A percentile compares a stretch with the other conserved stretches of the same genome.
Conservation (phyloP, 176 grass and related monocot species). For the Lolium perenne region DNA sequence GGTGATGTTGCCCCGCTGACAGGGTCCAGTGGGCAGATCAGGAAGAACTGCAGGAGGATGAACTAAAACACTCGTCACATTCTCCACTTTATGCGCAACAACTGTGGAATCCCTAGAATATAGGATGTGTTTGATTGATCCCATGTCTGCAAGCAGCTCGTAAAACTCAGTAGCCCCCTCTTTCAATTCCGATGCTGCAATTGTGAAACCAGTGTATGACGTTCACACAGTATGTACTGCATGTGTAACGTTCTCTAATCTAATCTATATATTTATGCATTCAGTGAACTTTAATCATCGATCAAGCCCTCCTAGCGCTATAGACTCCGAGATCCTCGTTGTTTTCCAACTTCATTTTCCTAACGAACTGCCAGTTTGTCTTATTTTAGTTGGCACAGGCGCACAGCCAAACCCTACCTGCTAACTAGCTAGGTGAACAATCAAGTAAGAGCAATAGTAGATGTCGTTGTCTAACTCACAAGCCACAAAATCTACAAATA, state of each 20-base stretch:
- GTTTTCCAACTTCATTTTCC: neutral
- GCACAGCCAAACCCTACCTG: neutral
- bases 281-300: no score
- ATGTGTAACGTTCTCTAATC: no score
- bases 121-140: neutral
- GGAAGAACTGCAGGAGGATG: conserved; percentile 67
- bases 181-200: neutral
- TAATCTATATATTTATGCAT: no score
- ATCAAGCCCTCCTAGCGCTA: no score
- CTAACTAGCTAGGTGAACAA: neutral
- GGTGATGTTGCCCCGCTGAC: conserved; percentile 55
- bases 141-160: neutral
- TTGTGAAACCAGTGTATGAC: neutral
- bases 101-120: neutral
- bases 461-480: no score
- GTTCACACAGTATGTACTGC: no score
- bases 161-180: neutral
- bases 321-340: neutral
- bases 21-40: conserved; percentile 58
- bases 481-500: no score
- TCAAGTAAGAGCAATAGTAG: no score
- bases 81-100: neutral
- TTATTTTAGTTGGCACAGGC: neutral
- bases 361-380: neutral
- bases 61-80: conserved; percentile 37